phyloP scores from a whole-genome alignment of 371 early-diverging fungal genomes.

The Chytridium lagenaria region DNA sequence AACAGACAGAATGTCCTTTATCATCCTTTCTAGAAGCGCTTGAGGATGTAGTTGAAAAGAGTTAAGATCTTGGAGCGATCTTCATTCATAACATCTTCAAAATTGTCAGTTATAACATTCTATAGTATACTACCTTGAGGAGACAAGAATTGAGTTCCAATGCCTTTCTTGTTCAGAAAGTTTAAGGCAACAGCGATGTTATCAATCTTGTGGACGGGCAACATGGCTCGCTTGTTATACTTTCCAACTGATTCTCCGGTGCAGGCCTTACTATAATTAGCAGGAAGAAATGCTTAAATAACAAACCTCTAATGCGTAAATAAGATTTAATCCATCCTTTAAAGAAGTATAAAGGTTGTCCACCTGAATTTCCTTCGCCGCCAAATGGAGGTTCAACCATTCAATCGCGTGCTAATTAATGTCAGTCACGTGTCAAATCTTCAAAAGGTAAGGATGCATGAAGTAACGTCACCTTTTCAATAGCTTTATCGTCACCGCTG shows the following conservation, averaged over 20 bases:
- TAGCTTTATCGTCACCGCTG: slow-evolving; percentile 56
- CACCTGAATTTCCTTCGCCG: slow-evolving; percentile 41
- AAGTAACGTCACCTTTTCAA: slow-evolving; percentile 63
- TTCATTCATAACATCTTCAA: slow-evolving; percentile 52
- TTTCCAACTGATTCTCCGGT: slow-evolving; percentile 54
- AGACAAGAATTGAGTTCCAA: slow-evolving; percentile 42
- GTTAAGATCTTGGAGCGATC: slow-evolving; percentile 57
- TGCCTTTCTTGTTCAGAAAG: slow-evolving; percentile 50
- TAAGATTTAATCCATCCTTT: slow-evolving; percentile 54
- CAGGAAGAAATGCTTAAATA: background rate
- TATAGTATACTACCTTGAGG: slow-evolving; percentile 57
- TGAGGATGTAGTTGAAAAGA: slow-evolving; percentile 54
- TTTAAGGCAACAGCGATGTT: slow-evolving; percentile 54
- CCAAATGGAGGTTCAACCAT: slow-evolving; percentile 55
- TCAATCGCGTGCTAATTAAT: slow-evolving; percentile 49
- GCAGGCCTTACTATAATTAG: slow-evolving; percentile 31
- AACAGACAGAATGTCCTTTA: too few species aligned
- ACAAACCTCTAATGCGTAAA: slow-evolving; percentile 56
- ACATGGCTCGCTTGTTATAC: slow-evolving; percentile 57
- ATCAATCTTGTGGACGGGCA: slow-evolving; percentile 56
- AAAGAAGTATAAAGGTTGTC: slow-evolving; percentile 45
- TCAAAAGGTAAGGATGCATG: too few species aligned
- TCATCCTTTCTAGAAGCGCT: slow-evolving; percentile 35
- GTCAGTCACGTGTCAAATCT: too few species aligned
- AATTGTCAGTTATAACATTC: background rate